Conservation (phyloP, 2,329 filamentous ascomycete species). For the Colletotrichum lupini region DNA sequence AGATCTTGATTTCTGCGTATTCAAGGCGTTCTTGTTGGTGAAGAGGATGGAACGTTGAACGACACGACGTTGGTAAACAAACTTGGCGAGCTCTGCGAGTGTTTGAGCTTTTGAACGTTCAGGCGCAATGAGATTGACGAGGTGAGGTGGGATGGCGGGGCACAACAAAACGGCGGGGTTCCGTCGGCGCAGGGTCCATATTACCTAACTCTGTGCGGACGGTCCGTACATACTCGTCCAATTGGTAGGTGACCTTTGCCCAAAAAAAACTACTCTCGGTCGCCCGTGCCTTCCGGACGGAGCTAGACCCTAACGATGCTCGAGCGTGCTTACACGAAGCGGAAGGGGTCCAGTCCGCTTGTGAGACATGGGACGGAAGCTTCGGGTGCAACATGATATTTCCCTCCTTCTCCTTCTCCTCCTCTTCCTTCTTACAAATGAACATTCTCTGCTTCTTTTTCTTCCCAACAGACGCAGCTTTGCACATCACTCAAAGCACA, state of each 20-base stretch:
- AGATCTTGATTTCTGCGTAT: too few relatives aligned
- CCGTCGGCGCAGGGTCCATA: conserved; percentile 6
- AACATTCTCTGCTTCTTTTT: too few relatives aligned
- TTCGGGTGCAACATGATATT: neutral
- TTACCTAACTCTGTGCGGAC: conserved; percentile 20
- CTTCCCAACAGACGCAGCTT: too few relatives aligned
- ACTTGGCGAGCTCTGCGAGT: neutral
- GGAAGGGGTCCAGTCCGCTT: neutral
- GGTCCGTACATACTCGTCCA: too few relatives aligned
- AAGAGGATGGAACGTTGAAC: neutral
- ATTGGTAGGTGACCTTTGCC: too few relatives aligned
- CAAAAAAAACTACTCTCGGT: too few relatives aligned
- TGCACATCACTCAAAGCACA: neutral
- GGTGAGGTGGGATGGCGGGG: conserved; percentile 22
- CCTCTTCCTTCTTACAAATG: too few relatives aligned
- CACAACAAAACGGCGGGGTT: neutral
- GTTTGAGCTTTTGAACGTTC: neutral
- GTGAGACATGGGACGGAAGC: conserved; percentile 7
- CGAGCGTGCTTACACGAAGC: neutral
- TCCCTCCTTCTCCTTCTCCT: neutral
- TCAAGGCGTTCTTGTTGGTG: too few relatives aligned
- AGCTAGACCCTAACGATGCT: neutral
- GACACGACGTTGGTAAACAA: neutral
- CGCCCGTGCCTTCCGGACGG: neutral
- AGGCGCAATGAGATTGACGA: neutral